Evolutionary conservation across 2,329 filamentous ascomycete genomes (phyloP).

Genomic region (Paraphaeosphaeria sporulosa): DNA sequence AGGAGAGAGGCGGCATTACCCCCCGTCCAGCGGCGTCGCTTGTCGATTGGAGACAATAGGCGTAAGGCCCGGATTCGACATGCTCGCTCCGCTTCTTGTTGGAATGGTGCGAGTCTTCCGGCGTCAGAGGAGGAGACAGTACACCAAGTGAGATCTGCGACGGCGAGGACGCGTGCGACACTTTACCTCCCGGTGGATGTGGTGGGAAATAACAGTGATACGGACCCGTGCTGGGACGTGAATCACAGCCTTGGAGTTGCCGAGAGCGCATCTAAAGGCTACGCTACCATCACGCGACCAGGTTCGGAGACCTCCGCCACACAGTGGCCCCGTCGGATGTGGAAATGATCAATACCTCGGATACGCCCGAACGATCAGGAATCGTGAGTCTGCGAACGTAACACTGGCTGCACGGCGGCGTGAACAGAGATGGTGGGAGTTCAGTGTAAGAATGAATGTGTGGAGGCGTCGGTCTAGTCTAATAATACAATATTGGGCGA

Average conservation of each 20-base stretch:
- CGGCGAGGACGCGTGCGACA: conserved; percentile 4
- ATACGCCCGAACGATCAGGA: conserved; percentile 3
- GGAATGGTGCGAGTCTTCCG: conserved; percentile 10
- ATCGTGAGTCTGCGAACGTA: neutral
- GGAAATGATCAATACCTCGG: neutral
- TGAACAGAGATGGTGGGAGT: conserved; percentile 16
- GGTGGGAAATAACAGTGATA: conserved; percentile 20
- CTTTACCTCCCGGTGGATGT: conserved; percentile 20
- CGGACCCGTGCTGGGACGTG: conserved; percentile 22
- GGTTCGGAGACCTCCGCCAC: neutral
- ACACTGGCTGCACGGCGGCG: neutral
- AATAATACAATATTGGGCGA: conserved; percentile 8
- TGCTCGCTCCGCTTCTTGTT: conserved; percentile 31
- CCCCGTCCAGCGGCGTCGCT: conserved; percentile 40
- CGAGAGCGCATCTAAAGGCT: conserved; percentile 29
- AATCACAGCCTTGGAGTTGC: conserved; percentile 19
- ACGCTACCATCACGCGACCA: conserved; percentile 12
- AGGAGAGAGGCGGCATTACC: conserved; percentile 33
- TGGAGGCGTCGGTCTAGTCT: conserved; percentile 8
- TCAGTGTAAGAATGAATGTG: neutral
- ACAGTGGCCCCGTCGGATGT: conserved; percentile 1
- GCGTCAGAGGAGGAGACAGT: conserved; percentile 14
- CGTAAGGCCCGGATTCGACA: conserved; percentile 33
- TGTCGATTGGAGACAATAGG: conserved; percentile 30
- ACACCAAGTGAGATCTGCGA: conserved; percentile 17